Conservation (phyloP, 2,329 filamentous ascomycete species). For the Arthrobotrys iridis region DNA sequence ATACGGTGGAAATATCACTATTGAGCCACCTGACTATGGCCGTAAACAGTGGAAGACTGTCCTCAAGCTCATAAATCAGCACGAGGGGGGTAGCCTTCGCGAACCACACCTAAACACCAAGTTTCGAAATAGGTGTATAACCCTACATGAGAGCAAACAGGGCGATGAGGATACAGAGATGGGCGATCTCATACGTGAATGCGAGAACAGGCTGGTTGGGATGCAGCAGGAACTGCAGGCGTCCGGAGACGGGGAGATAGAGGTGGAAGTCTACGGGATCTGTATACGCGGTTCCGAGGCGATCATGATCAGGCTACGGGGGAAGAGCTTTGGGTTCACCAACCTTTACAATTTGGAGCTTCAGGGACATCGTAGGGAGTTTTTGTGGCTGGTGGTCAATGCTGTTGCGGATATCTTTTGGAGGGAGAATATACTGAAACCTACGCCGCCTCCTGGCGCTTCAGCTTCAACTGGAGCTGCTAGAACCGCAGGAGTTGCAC, state of each 20-base stretch:
- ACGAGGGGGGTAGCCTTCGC: not conserved
- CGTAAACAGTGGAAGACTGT: not conserved
- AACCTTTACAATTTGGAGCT: slow-evolving; percentile 7
- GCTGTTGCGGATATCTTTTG: slow-evolving; percentile 8
- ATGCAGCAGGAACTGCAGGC: not conserved
- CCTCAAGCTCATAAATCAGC: not conserved
- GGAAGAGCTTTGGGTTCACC: not conserved
- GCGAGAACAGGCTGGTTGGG: not conserved
- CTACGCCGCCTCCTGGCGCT: too few relatives aligned
- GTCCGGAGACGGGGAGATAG: not conserved
- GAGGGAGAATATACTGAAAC: slow-evolving; percentile 1
- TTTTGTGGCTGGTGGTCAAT: slow-evolving; percentile 38
- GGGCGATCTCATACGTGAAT: not conserved
- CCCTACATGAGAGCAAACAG: not conserved
- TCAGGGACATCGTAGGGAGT: slow-evolving; percentile 11
- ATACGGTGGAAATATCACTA: not conserved
- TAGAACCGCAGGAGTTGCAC: too few relatives aligned
- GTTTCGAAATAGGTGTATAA: not conserved
- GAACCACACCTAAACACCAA: not conserved
- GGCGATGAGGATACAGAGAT: not conserved
- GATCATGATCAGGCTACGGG: not conserved
- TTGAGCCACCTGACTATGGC: not conserved
- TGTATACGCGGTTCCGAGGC: not conserved
- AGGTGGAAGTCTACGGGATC: not conserved
- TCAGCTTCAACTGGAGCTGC: too few relatives aligned